Evolutionary conservation across 2,329 filamentous ascomycete genomes (phyloP).

Genomic region (Ophiobolus disseminans): DNA sequence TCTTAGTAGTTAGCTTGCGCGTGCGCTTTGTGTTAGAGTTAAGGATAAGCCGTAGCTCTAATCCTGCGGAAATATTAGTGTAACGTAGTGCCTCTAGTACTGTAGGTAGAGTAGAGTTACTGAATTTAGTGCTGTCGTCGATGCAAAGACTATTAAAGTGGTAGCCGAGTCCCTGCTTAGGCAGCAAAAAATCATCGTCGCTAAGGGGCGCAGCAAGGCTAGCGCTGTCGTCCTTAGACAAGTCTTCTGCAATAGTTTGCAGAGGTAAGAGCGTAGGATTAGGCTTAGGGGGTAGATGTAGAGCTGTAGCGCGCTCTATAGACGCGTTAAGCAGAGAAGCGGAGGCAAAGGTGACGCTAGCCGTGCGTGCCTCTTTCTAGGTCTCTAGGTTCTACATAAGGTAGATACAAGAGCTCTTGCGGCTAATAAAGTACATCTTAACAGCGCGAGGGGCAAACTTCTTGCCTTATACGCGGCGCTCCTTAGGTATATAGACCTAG

Average conservation of each 20-base stretch:
- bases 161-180: not conserved
- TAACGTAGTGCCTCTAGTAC: not conserved
- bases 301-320: not conserved
- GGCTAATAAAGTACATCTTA: constrained; percentile 1
- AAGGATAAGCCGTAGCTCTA: not conserved
- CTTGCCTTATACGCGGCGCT: constrained; percentile 1
- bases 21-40: not conserved
- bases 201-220: not conserved
- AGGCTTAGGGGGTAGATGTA: no score
- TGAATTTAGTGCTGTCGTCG: not conserved
- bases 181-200: not conserved
- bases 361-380: not conserved
- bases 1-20: not conserved
- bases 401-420: not conserved
- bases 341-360: constrained; percentile 1
- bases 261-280: not conserved
- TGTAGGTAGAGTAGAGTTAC: not conserved
- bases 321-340: constrained; percentile 1
- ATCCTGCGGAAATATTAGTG: not conserved
- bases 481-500: constrained; percentile 3
- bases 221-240: not conserved
- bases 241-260: not conserved
- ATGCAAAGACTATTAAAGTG: not conserved
- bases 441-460: constrained; percentile 1
- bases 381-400: not conserved